Base-by-base conservation (phyloP, 352 stramenopile species). In the Globisporangium irregulare region DNA sequence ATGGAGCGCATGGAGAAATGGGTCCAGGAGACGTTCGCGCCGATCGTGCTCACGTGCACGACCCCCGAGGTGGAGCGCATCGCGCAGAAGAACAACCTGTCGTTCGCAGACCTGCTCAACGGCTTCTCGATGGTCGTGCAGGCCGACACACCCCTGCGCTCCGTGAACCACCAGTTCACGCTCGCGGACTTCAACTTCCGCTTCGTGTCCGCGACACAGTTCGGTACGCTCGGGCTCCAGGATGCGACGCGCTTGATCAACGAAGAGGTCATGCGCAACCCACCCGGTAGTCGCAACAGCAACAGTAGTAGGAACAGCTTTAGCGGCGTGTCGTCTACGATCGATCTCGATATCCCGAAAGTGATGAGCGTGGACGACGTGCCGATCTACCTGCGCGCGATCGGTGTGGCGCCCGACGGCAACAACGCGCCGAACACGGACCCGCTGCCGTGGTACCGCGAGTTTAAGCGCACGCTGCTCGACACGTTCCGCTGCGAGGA, bases 401-500 rank as follows among this genome's bases (percentile, higher is more conserved):
- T 93, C 53, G 79, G 80, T 24, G 83, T 77, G 0, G 58, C 73
- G 2, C 63, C 34, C 7, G 78, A 83, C 8, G 64, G 80, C 50
- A 80, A 76, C 38, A 69, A 48, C 22, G 82, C 89, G 54, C 76
- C 82, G 3, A 81, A 64, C 46, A 66, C 53, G 9, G 67, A 72
- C n/a, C 67, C 67, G 14, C 54, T 94, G 72, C 75, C 84, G n/a
- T 96, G 88, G 88, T 96, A 94, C 67, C 56, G 67, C 9, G 82
- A 87, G 10, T 96, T 94, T 67, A 91, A 89, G 66, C 73, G 87
- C 62, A 78, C 84, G 50, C 76, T 96, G 20, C 76, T 96, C 66
- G 88, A 94, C 59, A 90, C 83, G 46, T 94, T 96, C 57, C 86
- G 84, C 7, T 93, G 88, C 62, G 85, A 94, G 68, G 86, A 94